These are phyloP conservation scores for Cadophora malorum DNA, from an alignment of 2,329 filamentous ascomycete genomes.

Conservation along the genomic window DNA sequence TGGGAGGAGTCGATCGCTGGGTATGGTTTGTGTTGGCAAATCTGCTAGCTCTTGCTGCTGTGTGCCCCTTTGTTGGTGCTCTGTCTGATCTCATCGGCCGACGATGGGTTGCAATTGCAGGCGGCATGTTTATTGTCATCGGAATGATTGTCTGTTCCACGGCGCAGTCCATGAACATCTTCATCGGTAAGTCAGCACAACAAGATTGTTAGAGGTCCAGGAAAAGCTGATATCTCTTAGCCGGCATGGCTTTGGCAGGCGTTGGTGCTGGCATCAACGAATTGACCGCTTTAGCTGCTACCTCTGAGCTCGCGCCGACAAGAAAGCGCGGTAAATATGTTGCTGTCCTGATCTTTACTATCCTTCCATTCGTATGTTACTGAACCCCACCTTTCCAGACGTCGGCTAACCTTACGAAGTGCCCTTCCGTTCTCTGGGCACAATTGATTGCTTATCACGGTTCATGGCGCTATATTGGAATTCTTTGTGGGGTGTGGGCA, in stretches of 20 bases:
- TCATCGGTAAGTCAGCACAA: conserved; percentile 56
- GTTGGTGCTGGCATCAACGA: conserved; percentile 73
- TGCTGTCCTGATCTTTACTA: conserved; percentile 63
- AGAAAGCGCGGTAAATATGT: conserved; percentile 67
- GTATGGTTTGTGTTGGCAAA: conserved; percentile 52
- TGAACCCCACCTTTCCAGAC: too few species aligned
- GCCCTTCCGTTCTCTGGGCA: conserved; percentile 64
- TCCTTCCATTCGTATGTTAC: conserved; percentile 57
- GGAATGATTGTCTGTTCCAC: conserved; percentile 66
- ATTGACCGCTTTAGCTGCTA: conserved; percentile 70
- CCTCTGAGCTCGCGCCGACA: conserved; percentile 71
- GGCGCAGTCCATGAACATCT: conserved; percentile 63
- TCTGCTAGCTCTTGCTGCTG: conserved; percentile 59
- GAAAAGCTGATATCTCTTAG: conserved; percentile 43
- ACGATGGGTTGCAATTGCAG: conserved; percentile 62
- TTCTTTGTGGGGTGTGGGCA: conserved; percentile 59
- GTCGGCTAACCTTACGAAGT: conserved; percentile 35
- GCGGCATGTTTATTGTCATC: conserved; percentile 59
- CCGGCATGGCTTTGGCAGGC: conserved; percentile 61
- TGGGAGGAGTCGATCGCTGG: conserved; percentile 57
- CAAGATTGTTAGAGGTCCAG: background rate
- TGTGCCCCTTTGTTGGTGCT: conserved; percentile 70
- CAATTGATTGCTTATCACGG: conserved; percentile 58
- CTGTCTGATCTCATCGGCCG: conserved; percentile 69
- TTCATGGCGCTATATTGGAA: conserved; percentile 60